Evolutionary conservation across 1,284 basidiomycete species (phyloP), one percentile per base, ranked within the genome.

Genomic region (Amylostereum areolatum): DNA sequence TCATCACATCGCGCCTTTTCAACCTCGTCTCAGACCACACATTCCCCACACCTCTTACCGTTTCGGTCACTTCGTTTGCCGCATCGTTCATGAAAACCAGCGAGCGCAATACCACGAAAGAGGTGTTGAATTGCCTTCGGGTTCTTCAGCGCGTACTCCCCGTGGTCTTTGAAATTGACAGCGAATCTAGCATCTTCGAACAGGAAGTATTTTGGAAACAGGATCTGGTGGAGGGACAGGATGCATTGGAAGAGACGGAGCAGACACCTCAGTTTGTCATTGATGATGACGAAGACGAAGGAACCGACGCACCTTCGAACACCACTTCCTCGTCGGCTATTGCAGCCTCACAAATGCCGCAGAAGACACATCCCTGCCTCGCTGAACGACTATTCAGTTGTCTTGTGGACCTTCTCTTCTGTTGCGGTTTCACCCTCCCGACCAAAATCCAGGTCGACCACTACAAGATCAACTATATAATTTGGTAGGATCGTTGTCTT

Each of bases 341-440:
- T 51, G 44, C 59, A 48, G 39, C 63, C 8, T 57, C 54, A 41
- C 56, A 63, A 47, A 52, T 54, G 30, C 68, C 66, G 45, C 48
- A 69, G 44, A 81, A 78, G 57, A 71, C 71, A 11, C 61, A 82
- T 27, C 90, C 91, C 1, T 86, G 88, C 7, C 68, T 94, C 1
- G 88, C 83, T 1, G 90, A 94, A 61, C 76, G 80, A 53, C 69
- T 96, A 28, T 87, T 95, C 58, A 80, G 76, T 57, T 83, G 83
- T 53, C 70, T 90, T 5, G 78, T 92, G 52, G 92, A 96, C 62
- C 72, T 96, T 29, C 66, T 95, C 35, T 97, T 95, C 66, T 92
- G 90, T 61, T 94, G 90, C 58, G 92, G 90, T 9, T 95, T 96
- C 62, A 95, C 90, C 1, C 71, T 96, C 11, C 89, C 92, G 5